These are phyloP conservation scores for Plantago lanceolata DNA, from an alignment of 305 asterid species.

Conservation along the genomic window DNA sequence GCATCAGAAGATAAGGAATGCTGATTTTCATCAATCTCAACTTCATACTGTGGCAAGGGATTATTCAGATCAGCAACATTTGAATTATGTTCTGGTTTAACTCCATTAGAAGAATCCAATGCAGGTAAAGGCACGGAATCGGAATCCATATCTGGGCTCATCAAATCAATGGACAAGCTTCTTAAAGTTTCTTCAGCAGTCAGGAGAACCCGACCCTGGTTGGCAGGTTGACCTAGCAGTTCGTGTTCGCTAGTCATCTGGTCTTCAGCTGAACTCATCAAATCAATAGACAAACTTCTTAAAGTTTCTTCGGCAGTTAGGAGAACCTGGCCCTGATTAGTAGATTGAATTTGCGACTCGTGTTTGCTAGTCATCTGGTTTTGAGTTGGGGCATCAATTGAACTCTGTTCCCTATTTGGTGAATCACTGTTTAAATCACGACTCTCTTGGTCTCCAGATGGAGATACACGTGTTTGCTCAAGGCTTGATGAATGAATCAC, in stretches of 20 bases:
- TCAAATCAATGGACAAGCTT: conserved; percentile 43
- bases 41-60: conserved; percentile 40
- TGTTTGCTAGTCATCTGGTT: conserved; percentile 28
- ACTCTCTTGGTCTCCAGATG: conserved; percentile 32
- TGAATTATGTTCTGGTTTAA: conserved; percentile 29
- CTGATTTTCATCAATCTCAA: conserved; percentile 38
- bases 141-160: conserved; percentile 32
- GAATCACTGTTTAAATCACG: conserved; percentile 29
- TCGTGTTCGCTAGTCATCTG: conserved; percentile 29
- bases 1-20: conserved; percentile 34
- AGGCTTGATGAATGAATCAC: conserved; percentile 33
- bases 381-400: conserved; percentile 22
- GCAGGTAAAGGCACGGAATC: conserved; percentile 32
- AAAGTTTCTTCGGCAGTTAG: conserved; percentile 46
- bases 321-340: conserved; percentile 25
- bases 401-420: conserved; percentile 31
- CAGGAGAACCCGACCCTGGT: conserved; percentile 27
- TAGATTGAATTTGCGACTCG: conserved; percentile 33
- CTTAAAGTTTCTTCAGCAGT: conserved; percentile 46
- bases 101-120: conserved; percentile 31
- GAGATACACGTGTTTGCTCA: conserved; percentile 27
- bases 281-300: conserved; percentile 37
- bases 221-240: conserved; percentile 32
- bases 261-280: conserved; percentile 33
- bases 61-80: conserved; percentile 43